Base-by-base conservation (phyloP, 2,329 filamentous ascomycete species). In the Decorospora gaudefroyi region DNA sequence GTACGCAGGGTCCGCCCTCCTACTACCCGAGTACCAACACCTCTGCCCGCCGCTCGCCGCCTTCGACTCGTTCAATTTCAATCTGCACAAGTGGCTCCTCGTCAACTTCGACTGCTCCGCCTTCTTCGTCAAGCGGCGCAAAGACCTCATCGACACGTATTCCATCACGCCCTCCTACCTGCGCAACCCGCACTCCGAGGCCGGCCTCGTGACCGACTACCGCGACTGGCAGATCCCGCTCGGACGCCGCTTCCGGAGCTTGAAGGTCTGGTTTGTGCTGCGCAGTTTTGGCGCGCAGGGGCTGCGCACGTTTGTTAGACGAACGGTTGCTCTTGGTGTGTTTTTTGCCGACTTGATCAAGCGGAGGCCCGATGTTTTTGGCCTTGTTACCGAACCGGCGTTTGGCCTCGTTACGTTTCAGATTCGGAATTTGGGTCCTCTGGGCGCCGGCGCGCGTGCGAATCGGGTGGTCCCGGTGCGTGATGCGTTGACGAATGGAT, bases 181-280 rank as follows among this genome's bases (percentile, higher is more conserved):
- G 18, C 80, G 84, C 53, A 96, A 96, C 72, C 75, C 82, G 3
- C 90, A 85, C 73, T 88, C 86, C 3, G 89, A 93, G 59, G 82
- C 80, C 25, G 90, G 90, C 0, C 79, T 92, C 2, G 92, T 96
- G 1, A 96, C 90, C 16, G 92, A 97, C 72, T 96, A 96, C 75
- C 83, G 92, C 32, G 91, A 97, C 76, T 97, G 92, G 92, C 90
- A 96, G 73, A 95, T 97, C 61, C 90, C 92, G 0, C 83, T 97
- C 0, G 92, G 92, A 6, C 79, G 92, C 2, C 80, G 92, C 11
- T 97, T 97, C 79, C 81, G 92, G 48, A 84, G 86, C 2, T 74
- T 97, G 45, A 97, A 97, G 75, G 85, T 96, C 52, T 97, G 92
- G 92, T 96, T 96, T 67, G 90, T 97, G 6, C 75, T 96, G 60